Conservation (phyloP, 345 rosid species). For the Citropsis articulata region DNA sequence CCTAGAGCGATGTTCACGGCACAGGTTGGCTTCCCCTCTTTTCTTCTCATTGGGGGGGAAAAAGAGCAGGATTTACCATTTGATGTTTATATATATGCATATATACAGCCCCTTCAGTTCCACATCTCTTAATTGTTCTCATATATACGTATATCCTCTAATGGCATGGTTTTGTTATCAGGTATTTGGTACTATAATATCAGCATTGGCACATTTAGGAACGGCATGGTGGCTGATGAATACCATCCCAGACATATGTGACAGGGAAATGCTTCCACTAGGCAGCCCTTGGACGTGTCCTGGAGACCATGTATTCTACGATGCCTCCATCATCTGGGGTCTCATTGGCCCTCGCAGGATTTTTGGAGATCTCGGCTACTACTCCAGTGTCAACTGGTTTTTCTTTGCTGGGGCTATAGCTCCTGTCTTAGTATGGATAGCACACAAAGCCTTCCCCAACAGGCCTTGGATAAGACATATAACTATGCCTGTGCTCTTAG, state of each 20-base stretch:
- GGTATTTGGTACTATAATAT: constrained; percentile 56
- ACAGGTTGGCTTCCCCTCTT: constrained; percentile 32
- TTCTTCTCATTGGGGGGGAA: neutral
- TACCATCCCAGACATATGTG: constrained; percentile 50
- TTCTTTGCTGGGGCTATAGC: constrained; percentile 54
- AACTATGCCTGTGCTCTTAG: constrained; percentile 53
- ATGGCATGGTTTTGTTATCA: constrained; percentile 12
- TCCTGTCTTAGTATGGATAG: constrained; percentile 55
- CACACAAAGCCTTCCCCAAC: constrained; percentile 48
- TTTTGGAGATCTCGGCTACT: constrained; percentile 66
- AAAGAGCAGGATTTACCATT: neutral
- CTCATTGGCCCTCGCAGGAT: constrained; percentile 62
- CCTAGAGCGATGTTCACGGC: constrained; percentile 68
- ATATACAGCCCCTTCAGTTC: too few species aligned
- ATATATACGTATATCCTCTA: neutral
- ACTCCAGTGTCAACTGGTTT: constrained; percentile 58
- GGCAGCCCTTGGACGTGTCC: constrained; percentile 77
- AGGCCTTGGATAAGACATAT: constrained; percentile 54
- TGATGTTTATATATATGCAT: neutral
- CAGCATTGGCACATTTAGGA: constrained; percentile 49
- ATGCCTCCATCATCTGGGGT: constrained; percentile 74
- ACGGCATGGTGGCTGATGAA: constrained; percentile 75
- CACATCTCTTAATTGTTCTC: neutral
- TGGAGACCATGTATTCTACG: constrained; percentile 55
- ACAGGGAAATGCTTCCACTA: constrained; percentile 46